Evolutionary conservation across 1,139 yeast genomes (phyloP).

Genomic region (Candida glucosophila): DNA sequence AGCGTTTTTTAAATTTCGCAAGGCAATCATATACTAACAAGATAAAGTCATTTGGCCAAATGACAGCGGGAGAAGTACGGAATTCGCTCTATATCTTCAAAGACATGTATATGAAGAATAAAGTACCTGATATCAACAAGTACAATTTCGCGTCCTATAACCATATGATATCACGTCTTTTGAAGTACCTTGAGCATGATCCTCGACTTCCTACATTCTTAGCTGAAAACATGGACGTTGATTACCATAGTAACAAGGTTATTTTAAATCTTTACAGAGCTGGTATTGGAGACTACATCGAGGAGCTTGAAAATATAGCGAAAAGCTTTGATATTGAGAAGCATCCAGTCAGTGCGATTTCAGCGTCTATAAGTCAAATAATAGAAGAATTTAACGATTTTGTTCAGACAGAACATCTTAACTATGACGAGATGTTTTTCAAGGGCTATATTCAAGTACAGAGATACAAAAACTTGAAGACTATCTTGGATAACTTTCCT

Average conservation of each 20-base stretch:
- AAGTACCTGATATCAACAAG: conserved; percentile 11
- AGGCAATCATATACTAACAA: conserved; percentile 14
- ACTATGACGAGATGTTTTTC: conserved; percentile 12
- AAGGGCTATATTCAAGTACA: conserved; percentile 16
- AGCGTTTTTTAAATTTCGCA: conserved; percentile 16
- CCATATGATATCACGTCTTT: conserved; percentile 15
- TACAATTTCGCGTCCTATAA: conserved; percentile 12
- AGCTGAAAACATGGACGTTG: conserved; percentile 5
- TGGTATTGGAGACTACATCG: conserved; percentile 17
- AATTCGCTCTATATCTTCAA: conserved; percentile 22
- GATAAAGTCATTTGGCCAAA: conserved; percentile 14
- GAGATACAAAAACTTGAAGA: conserved; percentile 16
- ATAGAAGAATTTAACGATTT: conserved; percentile 14
- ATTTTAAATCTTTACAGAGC: conserved; percentile 11
- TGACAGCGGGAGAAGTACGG: conserved; percentile 20
- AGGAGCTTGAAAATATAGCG: conserved; percentile 17
- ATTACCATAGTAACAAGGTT: conserved; percentile 5
- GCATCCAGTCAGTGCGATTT: conserved; percentile 9
- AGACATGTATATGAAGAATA: conserved; percentile 14
- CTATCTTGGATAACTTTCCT: conserved; percentile 12
- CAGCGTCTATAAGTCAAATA: conserved; percentile 12
- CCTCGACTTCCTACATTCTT: conserved; percentile 8
- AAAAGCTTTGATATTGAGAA: conserved; percentile 14
- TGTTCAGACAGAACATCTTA: conserved; percentile 6
- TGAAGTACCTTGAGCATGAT: conserved; percentile 8